Percentiles rank a stretch among this genome's conserved stretches.
These are phyloP conservation scores for Nannochloropsis gaditana DNA, from an alignment of 108 stramenopile genomes.

Conservation along the genomic window DNA sequence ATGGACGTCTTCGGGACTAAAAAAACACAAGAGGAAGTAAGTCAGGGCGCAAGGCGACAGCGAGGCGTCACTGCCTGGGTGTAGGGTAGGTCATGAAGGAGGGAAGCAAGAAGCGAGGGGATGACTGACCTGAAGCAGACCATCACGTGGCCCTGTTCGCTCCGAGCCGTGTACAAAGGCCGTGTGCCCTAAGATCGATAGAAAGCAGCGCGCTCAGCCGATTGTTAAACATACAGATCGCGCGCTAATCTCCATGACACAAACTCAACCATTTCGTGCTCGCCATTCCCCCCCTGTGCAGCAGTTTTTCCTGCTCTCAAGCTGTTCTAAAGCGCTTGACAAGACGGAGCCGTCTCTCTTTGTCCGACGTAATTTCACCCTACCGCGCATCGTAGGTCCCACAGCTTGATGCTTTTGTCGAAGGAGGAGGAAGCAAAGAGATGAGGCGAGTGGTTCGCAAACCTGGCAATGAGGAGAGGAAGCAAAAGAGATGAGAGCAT, in stretches of 20 bases:
- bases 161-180: slow-evolving; percentile 40
- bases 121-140: slow-evolving; percentile 37
- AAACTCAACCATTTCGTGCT: too few species aligned
- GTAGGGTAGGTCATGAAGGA: neutral
- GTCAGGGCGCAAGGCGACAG: neutral
- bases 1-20: slow-evolving; percentile 49
- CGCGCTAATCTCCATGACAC: too few species aligned
- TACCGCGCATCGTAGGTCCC: slow-evolving; percentile 21
- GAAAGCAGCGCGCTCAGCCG: neutral
- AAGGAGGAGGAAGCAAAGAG: slow-evolving; percentile 52
- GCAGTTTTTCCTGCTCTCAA: too few species aligned
- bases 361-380: neutral
- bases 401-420: slow-evolving; percentile 41
- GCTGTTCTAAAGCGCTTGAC: too few species aligned
- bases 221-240: too few species aligned
- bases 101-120: neutral
- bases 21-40: neutral
- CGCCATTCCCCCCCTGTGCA: too few species aligned
- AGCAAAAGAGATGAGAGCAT: neutral
- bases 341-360: neutral
- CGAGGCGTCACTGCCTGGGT: too few species aligned
- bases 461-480: slow-evolving; percentile 22
- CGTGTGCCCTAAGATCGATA: neutral
- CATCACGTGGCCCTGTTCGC: slow-evolving; percentile 46
- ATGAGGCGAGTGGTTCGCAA: slow-evolving; percentile 50